Base-by-base conservation (phyloP, 2,329 filamentous ascomycete genomes). In the Diaporthe citri region DNA sequence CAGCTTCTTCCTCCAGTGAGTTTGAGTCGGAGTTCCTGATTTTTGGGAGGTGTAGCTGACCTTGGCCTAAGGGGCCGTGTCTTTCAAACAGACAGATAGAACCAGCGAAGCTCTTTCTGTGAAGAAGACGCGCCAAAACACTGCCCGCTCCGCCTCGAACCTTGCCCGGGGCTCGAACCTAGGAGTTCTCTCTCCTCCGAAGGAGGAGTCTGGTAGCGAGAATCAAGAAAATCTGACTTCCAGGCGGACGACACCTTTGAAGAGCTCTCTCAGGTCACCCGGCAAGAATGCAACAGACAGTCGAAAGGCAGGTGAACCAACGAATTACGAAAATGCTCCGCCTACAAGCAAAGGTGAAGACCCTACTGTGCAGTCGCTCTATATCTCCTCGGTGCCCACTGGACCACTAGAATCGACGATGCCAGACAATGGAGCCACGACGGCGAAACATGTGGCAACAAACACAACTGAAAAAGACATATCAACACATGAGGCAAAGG, bases 51-150 rank as follows among this genome's bases (percentile, higher is more conserved):
- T n/a, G 13, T 51, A 36, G 9, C 28, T 76, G n/a, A 76, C 36
- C 13, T 52, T 28, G 20, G 31, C 25, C 4, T 12, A 76, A 76
- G 75, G 75, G 69, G 62, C 69, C 34, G 75, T 76, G 69, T 75
- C 73, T n/a, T 76, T 75, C 62, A 69, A 67, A 52, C 73, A 76
- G 55, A 57, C 59, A 56, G 73, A 76, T 73, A 75, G 69, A 41
- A 76, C 46, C 69, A 72, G 60, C 31, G 73, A 76, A 51, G 62
- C 62, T 70, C 74, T 76, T 52, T 72, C 74, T 59, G 55, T 76
- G 57, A 75, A 71, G 74, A 76, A 75, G 60, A 76, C 71, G 22
- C 74, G 75, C 46, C 57, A 66, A 34, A 70, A 22, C 41, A 46
- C 73, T 48, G 31, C 31, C 46, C 73, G 73, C 51, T 46, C 46